These are phyloP conservation scores for Candida boleticola DNA, from an alignment of 805 yeast species.

Conservation along the genomic window DNA sequence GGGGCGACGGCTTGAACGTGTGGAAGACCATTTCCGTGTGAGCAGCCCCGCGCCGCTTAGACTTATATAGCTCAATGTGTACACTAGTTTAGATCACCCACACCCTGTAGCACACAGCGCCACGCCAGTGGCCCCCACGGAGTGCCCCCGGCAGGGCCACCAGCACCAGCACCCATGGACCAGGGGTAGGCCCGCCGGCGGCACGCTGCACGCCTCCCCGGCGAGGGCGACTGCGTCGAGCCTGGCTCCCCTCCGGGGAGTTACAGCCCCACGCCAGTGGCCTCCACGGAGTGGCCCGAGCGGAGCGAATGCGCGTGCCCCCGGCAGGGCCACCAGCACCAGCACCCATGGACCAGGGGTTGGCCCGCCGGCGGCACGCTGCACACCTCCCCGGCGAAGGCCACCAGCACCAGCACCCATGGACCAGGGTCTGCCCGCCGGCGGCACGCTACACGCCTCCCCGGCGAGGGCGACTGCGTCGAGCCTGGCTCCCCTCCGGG, in stretches of 20 bases:
- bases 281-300: background rate
- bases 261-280: background rate
- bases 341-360: too few species aligned
- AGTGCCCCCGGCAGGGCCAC: background rate
- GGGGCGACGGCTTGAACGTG: slow-evolving; percentile 88
- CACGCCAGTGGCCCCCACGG: background rate
- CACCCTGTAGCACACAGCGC: background rate
- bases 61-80: background rate
- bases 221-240: background rate
- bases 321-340: background rate
- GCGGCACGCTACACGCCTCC: background rate
- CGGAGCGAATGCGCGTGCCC: background rate
- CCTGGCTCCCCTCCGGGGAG: background rate
- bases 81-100: background rate
- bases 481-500: background rate
- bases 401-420: too few species aligned
- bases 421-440: background rate
- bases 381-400: background rate
- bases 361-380: background rate
- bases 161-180: background rate
- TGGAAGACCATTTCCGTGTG: slow-evolving; percentile 97
- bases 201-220: background rate
- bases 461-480: background rate
- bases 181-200: background rate
- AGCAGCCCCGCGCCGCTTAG: slow-evolving; percentile 1